phyloP scores from a whole-genome alignment of 129 eudicot species.

The Deinandra increscens region DNA sequence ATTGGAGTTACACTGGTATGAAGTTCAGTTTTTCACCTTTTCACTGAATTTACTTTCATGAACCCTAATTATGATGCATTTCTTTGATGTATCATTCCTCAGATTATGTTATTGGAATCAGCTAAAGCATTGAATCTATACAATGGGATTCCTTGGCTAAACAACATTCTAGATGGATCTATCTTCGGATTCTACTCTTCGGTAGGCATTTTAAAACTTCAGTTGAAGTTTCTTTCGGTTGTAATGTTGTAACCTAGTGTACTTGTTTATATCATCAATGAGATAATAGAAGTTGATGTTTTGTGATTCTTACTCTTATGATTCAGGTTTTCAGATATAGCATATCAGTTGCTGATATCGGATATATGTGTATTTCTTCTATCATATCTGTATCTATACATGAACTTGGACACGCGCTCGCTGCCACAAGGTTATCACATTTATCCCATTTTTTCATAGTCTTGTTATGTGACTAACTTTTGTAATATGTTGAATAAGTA shows the following conservation, averaged over 20 bases:
- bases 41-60: neutral
- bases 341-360: conserved; percentile 55
- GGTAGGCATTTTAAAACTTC: conserved; percentile 35
- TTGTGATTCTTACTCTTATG: conserved; percentile 1
- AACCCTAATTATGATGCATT: neutral
- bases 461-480: neutral
- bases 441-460: neutral
- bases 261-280: neutral
- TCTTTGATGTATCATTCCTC: conserved; percentile 16
- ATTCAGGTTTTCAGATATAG: conserved; percentile 49
- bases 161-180: conserved; percentile 42
- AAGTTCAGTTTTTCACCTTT: neutral
- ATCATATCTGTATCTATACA: conserved; percentile 59
- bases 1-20: conserved; percentile 62
- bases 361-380: conserved; percentile 57
- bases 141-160: conserved; percentile 29
- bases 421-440: conserved; percentile 83
- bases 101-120: conserved; percentile 64
- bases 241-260: neutral
- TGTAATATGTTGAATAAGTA: neutral
- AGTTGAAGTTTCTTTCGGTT: neutral
- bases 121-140: conserved; percentile 40
- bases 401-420: conserved; percentile 94
- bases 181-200: conserved; percentile 51
- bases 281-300: neutral